These are phyloP conservation scores for Monosporascus sp. DNA, from an alignment of 2,329 filamentous ascomycete genomes.

Conservation along the genomic window DNA sequence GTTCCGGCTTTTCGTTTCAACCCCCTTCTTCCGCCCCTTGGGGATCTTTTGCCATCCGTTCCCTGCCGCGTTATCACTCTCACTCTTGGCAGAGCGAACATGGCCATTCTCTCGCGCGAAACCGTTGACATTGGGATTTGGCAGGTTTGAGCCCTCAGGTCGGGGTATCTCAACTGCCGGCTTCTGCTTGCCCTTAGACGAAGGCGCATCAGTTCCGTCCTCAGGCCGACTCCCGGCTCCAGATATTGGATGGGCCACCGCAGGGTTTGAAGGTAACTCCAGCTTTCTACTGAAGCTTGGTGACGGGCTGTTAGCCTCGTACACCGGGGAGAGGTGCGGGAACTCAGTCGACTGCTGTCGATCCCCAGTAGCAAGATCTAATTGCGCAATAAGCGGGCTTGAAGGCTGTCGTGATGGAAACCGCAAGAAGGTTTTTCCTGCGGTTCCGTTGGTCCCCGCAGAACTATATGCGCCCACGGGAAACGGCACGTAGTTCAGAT, in stretches of 20 bases:
- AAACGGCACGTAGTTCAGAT: conserved; percentile 12
- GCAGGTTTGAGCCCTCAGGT: conserved; percentile 10
- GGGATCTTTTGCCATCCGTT: conserved; percentile 54
- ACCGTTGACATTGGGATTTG: conserved; percentile 33
- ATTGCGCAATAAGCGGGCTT: conserved; percentile 46
- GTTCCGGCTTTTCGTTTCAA: conserved; percentile 40
- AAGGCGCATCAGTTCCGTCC: conserved; percentile 10
- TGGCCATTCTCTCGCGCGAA: conserved; percentile 46
- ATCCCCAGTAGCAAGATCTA: conserved; percentile 49
- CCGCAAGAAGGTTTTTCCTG: conserved; percentile 12
- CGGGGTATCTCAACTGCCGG: conserved; percentile 16
- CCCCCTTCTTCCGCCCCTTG: conserved; percentile 46
- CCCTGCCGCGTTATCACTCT: conserved; percentile 37
- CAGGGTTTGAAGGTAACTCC: conserved; percentile 32
- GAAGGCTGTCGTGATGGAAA: conserved; percentile 37
- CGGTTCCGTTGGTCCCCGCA: conserved; percentile 1
- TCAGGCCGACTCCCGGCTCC: conserved; percentile 12
- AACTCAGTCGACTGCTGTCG: conserved; percentile 36
- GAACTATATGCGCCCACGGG: conserved; percentile 14
- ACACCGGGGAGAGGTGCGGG: conserved; percentile 64
- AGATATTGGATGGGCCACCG: conserved; percentile 5
- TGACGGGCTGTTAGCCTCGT: conserved; percentile 66
- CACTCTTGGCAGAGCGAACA: conserved; percentile 47
- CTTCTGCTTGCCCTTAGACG: conserved; percentile 24
- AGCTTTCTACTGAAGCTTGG: conserved; percentile 54